These are phyloP conservation scores for Aspergillus niger DNA, from an alignment of 2,329 filamentous ascomycete species.

Conservation along the genomic window DNA sequence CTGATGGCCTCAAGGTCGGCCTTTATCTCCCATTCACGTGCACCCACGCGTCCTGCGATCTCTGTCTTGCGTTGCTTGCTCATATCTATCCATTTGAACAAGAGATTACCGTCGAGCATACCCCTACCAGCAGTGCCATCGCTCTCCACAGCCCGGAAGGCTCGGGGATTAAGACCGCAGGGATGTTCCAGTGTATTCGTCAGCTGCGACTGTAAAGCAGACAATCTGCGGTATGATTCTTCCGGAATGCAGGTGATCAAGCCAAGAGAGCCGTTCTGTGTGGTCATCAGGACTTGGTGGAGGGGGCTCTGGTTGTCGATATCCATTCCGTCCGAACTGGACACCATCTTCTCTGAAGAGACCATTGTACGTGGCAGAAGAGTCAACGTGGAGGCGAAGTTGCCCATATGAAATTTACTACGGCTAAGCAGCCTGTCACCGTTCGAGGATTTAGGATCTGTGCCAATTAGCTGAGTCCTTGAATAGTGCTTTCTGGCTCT, in stretches of 20 bases:
- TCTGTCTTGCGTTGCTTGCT: slow-evolving; percentile 71
- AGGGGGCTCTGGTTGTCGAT: slow-evolving; percentile 36
- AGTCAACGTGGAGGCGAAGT: slow-evolving; percentile 72
- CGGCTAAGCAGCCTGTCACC: slow-evolving; percentile 84
- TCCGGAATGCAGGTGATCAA: slow-evolving; percentile 78
- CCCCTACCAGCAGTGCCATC: slow-evolving; percentile 57
- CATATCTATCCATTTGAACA: slow-evolving; percentile 75
- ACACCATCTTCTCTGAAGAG: slow-evolving; percentile 40
- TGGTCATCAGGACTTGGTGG: slow-evolving; percentile 68
- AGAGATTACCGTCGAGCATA: slow-evolving; percentile 75
- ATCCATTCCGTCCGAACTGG: slow-evolving; percentile 43
- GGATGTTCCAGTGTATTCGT: slow-evolving; percentile 73
- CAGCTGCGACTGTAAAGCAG: slow-evolving; percentile 78
- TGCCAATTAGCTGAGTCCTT: slow-evolving; percentile 1
- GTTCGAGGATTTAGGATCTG: slow-evolving; percentile 89
- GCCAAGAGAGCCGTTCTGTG: slow-evolving; percentile 73
- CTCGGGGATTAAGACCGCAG: slow-evolving; percentile 80
- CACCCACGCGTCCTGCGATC: slow-evolving; percentile 72
- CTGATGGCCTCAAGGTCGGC: slow-evolving; percentile 68
- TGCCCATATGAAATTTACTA: slow-evolving; percentile 83
- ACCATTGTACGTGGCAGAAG: slow-evolving; percentile 70
- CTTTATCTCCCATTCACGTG: slow-evolving; percentile 66
- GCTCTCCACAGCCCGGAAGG: slow-evolving; percentile 64
- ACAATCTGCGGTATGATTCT: slow-evolving; percentile 77
- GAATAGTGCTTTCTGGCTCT: background rate